These are phyloP conservation scores for Marchantia paleacea DNA, from an alignment of 225 moss, liverwort and hornwort species.

Conservation along the genomic window DNA sequence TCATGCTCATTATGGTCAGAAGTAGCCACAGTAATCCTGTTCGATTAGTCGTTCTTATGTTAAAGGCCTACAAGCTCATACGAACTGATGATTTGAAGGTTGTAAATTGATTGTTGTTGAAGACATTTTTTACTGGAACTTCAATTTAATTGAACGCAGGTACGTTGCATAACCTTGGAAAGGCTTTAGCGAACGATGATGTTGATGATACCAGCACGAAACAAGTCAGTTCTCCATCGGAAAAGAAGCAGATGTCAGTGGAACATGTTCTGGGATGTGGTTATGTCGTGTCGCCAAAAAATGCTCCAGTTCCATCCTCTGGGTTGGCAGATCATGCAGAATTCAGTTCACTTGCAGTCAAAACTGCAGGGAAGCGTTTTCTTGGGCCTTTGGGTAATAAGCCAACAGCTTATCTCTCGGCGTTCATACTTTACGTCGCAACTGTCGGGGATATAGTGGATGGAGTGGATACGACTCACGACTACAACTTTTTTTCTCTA, in stretches of 20 bases:
- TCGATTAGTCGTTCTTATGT: too few relatives aligned
- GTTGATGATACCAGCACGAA: slow-evolving; percentile 61
- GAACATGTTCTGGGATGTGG: slow-evolving; percentile 90
- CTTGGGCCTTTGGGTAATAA: slow-evolving; percentile 83
- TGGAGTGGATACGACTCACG: slow-evolving; percentile 98
- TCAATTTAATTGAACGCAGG: slow-evolving; percentile 49
- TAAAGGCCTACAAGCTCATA: too few relatives aligned
- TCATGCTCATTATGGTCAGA: not conserved
- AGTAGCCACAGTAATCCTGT: not conserved
- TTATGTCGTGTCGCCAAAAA: slow-evolving; percentile 54
- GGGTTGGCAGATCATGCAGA: slow-evolving; percentile 71
- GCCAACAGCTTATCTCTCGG: slow-evolving; percentile 88
- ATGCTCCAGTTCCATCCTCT: slow-evolving; percentile 32
- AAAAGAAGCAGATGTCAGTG: slow-evolving; percentile 63
- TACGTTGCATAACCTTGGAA: slow-evolving; percentile 96
- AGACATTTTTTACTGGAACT: too few relatives aligned
- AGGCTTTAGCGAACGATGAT: slow-evolving; percentile 91
- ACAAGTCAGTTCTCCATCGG: slow-evolving; percentile 41
- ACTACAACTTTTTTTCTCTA: slow-evolving; percentile 96
- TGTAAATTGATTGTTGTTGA: too few relatives aligned
- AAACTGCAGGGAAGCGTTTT: slow-evolving; percentile 75
- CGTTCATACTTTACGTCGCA: slow-evolving; percentile 95
- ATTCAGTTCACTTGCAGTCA: slow-evolving; percentile 42
- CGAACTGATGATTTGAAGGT: too few relatives aligned
- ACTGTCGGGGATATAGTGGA: slow-evolving; percentile 97